Percentiles rank a stretch among this genome's conserved stretches.
Evolutionary conservation across 208 protist genomes (phyloP).

Genomic region (Leishmania major): DNA sequence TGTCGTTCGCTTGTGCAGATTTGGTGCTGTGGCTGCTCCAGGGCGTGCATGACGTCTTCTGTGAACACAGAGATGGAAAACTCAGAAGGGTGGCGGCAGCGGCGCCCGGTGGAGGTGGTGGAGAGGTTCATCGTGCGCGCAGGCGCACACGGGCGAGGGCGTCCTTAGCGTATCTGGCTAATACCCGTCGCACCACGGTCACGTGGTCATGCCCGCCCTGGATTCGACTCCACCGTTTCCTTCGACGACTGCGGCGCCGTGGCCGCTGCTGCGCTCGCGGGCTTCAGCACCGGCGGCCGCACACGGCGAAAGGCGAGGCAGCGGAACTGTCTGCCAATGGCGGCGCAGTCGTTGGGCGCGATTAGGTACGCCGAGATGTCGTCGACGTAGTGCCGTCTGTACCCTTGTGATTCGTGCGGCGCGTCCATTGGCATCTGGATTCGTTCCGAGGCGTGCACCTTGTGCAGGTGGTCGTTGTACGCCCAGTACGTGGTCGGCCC

Average conservation of each 20-base stretch:
- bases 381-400: constrained; percentile 56
- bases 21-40: background rate
- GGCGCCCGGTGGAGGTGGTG: background rate
- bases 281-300: constrained; percentile 43
- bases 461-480: constrained; percentile 76
- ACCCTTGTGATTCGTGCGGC: constrained; percentile 68
- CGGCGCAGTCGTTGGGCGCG: constrained; percentile 58
- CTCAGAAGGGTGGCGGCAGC: background rate
- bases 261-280: constrained; percentile 3
- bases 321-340: constrained; percentile 48
- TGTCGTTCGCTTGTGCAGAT: background rate
- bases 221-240: background rate
- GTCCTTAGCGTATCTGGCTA: background rate
- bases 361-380: constrained; percentile 65
- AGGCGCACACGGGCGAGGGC: background rate
- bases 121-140: background rate
- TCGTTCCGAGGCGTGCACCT: constrained; percentile 38
- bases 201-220: background rate
- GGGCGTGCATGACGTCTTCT: background rate
- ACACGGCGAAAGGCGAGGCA: constrained; percentile 56
- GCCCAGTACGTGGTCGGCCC: constrained; percentile 74
- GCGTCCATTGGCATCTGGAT: constrained; percentile 74
- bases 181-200: background rate
- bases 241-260: background rate
- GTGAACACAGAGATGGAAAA: background rate